A percentile compares a stretch with the other conserved stretches of the same genome.
Conservation (phyloP, 2,329 filamentous ascomycete species). For the Neofusicoccum sp. region DNA sequence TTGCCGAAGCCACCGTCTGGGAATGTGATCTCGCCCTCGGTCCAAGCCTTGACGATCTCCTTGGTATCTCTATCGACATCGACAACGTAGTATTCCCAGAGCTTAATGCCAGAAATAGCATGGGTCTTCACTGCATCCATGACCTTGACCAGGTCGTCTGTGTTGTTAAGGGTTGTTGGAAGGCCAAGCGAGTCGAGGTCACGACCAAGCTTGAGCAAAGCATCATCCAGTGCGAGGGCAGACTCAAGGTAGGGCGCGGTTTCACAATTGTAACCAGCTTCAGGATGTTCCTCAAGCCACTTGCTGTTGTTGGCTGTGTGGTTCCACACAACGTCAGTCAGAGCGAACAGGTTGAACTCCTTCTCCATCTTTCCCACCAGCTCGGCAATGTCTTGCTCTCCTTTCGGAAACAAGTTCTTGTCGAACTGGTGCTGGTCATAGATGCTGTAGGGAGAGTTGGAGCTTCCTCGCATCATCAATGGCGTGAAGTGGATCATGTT, state of each 20-base stretch:
- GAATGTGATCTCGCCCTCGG: conserved; percentile 58
- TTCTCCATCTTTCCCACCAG: conserved; percentile 82
- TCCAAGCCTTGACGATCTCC: conserved; percentile 73
- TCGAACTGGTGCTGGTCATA: conserved; percentile 93
- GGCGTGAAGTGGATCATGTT: conserved; percentile 99
- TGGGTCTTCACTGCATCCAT: conserved; percentile 84
- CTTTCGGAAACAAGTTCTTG: conserved; percentile 75
- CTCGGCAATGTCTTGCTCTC: conserved; percentile 77
- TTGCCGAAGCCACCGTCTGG: conserved; percentile 56
- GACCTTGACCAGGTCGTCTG: conserved; percentile 74
- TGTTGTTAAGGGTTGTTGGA: conserved; percentile 70
- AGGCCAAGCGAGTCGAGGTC: conserved; percentile 69
- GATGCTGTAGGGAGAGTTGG: conserved; percentile 96
- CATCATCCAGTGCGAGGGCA: conserved; percentile 75
- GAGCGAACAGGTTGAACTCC: conserved; percentile 78
- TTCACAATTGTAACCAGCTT: conserved; percentile 90
- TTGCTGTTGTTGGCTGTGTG: conserved; percentile 95
- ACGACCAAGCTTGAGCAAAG: conserved; percentile 66
- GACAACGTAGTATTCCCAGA: conserved; percentile 94
- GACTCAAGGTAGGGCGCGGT: conserved; percentile 76
- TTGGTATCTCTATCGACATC: conserved; percentile 74
- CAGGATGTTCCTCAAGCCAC: conserved; percentile 93
- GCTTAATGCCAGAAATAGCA: conserved; percentile 73
- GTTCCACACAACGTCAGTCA: conserved; percentile 98
- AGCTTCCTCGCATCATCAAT: conserved; percentile 81